Evolutionary conservation across 2,329 filamentous ascomycete genomes (phyloP), one percentile per base, ranked within the genome.

Genomic region (Calonectria hongkongensis): DNA sequence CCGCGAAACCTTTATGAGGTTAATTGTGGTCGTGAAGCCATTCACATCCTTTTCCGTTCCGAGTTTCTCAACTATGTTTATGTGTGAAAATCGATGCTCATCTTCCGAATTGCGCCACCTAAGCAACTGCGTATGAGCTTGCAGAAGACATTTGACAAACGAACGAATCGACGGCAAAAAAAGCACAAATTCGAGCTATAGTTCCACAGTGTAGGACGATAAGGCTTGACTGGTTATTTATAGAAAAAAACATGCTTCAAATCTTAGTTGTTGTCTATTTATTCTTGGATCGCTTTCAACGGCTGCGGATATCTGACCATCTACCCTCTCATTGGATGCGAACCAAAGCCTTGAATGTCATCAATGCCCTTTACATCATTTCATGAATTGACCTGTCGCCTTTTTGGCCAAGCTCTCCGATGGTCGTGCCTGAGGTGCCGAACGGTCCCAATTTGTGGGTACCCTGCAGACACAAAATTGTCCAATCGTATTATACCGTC

Each of bases 401-500:
- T 41, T 58, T 60, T 27, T 41, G 13, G 16, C 8, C 54, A 41
- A 60, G 54, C 21, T 39, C 39, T 41, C 21, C 41, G 9, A 16
- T 8, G 21, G 27, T 4, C 33, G 8, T 8, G 4, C 18, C 9
- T 21, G 21, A 9, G 51, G 16, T 60, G 36, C n/a, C 10, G 5
- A 25, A 5, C 9, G 54, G 39, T 39, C n/a, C 25, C 16, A 16
- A 41, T 45, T 21, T 6, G 39, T 56, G 64, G 50, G 36, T 39
- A n/a, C 15, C 50, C 27, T 67, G 21, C 64, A 45, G 36, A 18
- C 21, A 25, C 15, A 25, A 30, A 47, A 10, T 27, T 7, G 39
- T 21, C 58, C 58, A 63, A 63, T 63, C 7, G 41, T 30, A 13
- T 63, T 47, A 47, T 43, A 47, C 25, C 16, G 13, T 45, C 27